Conservation (phyloP, 179 eudicot genomes). For the Nepenthes alata region DNA sequence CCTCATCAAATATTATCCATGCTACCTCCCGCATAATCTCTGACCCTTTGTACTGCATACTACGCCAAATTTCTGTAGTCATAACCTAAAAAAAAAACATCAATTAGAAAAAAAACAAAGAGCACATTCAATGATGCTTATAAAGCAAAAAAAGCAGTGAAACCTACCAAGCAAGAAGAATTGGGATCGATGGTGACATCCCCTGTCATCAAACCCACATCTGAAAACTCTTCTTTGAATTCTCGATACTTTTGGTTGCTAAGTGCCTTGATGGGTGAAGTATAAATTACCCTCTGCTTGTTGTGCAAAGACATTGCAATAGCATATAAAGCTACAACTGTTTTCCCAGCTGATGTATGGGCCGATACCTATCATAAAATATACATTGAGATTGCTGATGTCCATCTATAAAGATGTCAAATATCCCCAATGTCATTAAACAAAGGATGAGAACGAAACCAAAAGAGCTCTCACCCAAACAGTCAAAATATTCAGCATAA, state of each 20-base stretch:
- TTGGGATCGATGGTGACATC: conserved; percentile 96
- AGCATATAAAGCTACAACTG: conserved; percentile 89
- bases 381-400: background rate
- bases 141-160: background rate
- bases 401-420: background rate
- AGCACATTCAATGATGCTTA: background rate
- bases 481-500: too few species aligned
- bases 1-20: conserved; percentile 97
- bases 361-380: conserved; percentile 63
- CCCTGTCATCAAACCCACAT: conserved; percentile 99
- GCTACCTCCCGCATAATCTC: conserved; percentile 90
- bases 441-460: background rate
- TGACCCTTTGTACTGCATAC: conserved; percentile 98
- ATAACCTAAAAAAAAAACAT: conserved; percentile 42
- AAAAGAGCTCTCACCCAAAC: background rate
- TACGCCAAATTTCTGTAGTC: conserved; percentile 99
- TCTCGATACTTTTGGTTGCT: conserved; percentile 97
- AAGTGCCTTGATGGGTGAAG: conserved; percentile 96
- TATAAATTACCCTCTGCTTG: conserved; percentile 86
- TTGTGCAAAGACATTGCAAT: conserved; percentile 90
- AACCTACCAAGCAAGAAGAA: conserved; percentile 92
- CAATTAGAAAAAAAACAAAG: background rate
- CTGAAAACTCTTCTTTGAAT: conserved; percentile 93
- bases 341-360: conserved; percentile 98
- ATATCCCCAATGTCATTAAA: background rate